Percentiles rank a stretch among this genome's conserved stretches.
phyloP scores from a whole-genome alignment of 2,329 filamentous ascomycete genomes.

The Gnomoniopsis sp. region DNA sequence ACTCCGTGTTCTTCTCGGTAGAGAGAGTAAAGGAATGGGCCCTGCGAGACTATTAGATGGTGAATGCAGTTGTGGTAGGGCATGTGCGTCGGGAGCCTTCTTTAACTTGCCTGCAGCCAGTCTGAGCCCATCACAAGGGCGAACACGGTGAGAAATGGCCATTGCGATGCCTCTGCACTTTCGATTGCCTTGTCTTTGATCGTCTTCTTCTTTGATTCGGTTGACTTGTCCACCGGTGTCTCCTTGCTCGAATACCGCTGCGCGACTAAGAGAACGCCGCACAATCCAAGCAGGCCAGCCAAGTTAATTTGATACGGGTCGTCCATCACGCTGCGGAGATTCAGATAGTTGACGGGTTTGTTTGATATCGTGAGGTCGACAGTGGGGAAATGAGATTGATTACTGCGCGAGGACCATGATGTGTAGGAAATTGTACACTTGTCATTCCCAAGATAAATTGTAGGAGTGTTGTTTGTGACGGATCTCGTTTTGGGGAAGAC shows the following conservation, averaged over 20 bases:
- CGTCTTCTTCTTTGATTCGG: background rate
- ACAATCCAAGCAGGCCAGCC: constrained; percentile 30
- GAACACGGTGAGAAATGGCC: constrained; percentile 40
- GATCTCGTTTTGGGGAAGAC: constrained; percentile 7
- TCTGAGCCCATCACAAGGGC: constrained; percentile 48
- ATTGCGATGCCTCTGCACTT: constrained; percentile 21
- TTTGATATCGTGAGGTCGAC: background rate
- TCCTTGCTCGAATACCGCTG: constrained; percentile 17
- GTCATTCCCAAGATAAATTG: background rate
- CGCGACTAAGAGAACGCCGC: constrained; percentile 25
- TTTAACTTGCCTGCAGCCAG: constrained; percentile 50
- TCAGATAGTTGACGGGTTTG: background rate
- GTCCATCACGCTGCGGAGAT: constrained; percentile 16
- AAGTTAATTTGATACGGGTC: constrained; percentile 34
- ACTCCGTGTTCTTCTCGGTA: constrained; percentile 32
- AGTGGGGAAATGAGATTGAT: too few species aligned
- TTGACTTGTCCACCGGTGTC: background rate
- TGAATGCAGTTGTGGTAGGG: too few species aligned
- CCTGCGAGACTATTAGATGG: constrained; percentile 18
- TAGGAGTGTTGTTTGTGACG: background rate
- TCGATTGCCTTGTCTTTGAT: background rate
- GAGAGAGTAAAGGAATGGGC: constrained; percentile 34
- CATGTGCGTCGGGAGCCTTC: constrained; percentile 1
- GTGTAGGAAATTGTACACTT: background rate
- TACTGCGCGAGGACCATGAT: background rate